Evolutionary conservation across 1,139 yeast genomes (phyloP), one percentile per base, ranked within the genome.

Genomic region (Yamadazyma atmosphaerica): DNA sequence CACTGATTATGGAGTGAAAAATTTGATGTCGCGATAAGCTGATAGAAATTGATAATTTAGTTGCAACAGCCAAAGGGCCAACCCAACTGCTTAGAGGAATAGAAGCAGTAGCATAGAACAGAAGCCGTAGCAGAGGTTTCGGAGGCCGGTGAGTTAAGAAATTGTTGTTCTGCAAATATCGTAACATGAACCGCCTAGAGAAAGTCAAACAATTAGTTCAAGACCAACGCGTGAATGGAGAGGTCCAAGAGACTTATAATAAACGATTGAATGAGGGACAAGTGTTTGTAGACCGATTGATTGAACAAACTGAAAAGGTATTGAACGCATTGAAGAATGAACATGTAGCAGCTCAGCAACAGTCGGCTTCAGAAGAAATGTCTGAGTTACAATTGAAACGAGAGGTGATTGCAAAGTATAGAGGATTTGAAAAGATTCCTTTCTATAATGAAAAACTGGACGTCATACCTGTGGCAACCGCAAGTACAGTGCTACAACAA

Each of bases 391-490:
- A 10, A 14, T 33, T 34, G 16, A 51, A 60, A 32, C 44, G 45
- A 24, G 44, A 50, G 30, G 51, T 61, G 3, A 46, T 65, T 26
- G 74, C 73, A 1, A 49, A 55, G 14, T 49, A 54, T 39, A 59
- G 57, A 4, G 47, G 64, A 3, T 61, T 57, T 39, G 43, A 52
- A 12, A 60, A 51, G 34, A 48, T 70, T 3, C 65, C 72, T 0
- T 70, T 57, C 40, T 49, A 49, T 29, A 60, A 68, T 3, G 64
- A 58, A 36, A 68, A 68, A 45, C 62, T 63, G 38, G 74, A 68
- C 37, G 62, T 64, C 33, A 64, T 70, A 19, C 64, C 63, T 6
- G 58, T 60, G 11, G 68, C 72, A 11, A 46, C 63, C 2, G 66
- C 75, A 50, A 22, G 51, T 61, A 11, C 48, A 46, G 29, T 32